Evolutionary conservation across 2,329 filamentous ascomycete genomes (phyloP).

Genomic region (Colletotrichum agaves): DNA sequence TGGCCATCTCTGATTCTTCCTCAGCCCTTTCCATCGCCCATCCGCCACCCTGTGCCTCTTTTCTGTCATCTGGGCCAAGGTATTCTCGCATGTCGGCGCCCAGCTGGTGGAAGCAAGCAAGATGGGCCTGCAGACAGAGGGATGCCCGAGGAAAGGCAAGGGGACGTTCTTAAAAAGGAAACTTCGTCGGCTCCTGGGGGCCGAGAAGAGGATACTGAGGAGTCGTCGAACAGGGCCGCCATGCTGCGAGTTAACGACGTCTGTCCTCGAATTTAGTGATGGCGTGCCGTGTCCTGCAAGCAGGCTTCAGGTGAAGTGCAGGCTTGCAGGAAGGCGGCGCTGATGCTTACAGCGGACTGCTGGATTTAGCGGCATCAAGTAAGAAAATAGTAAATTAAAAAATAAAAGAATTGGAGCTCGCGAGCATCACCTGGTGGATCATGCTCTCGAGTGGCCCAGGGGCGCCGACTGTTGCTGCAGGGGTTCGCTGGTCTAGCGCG

Average conservation of each 20-base stretch:
- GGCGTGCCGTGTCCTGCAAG: slow-evolving; percentile 1
- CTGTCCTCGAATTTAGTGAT: slow-evolving; percentile 8
- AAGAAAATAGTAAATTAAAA: background rate
- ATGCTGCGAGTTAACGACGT: slow-evolving; percentile 1
- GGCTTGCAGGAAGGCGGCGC: background rate
- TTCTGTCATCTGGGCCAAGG: background rate
- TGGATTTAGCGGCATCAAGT: background rate
- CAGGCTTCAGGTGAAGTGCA: slow-evolving; percentile 21
- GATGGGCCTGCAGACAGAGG: background rate
- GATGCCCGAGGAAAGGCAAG: background rate
- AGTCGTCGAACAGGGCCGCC: slow-evolving; percentile 13
- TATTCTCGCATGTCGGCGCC: background rate
- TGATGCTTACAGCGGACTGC: background rate
- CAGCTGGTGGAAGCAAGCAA: background rate
- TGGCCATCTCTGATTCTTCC: background rate
- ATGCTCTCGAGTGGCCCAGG: slow-evolving; percentile 21
- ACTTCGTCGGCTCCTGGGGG: background rate
- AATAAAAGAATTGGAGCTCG: too few relatives aligned
- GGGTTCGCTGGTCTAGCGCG: slow-evolving; percentile 26
- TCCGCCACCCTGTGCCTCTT: background rate
- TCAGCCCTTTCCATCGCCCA: background rate
- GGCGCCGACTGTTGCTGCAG: slow-evolving; percentile 23
- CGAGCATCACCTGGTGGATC: slow-evolving; percentile 12
- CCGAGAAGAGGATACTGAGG: background rate
- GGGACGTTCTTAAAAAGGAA: slow-evolving; percentile 11